Evolutionary conservation across 1,284 basidiomycete genomes (phyloP).

Genomic region (Moesziomyces sp.): DNA sequence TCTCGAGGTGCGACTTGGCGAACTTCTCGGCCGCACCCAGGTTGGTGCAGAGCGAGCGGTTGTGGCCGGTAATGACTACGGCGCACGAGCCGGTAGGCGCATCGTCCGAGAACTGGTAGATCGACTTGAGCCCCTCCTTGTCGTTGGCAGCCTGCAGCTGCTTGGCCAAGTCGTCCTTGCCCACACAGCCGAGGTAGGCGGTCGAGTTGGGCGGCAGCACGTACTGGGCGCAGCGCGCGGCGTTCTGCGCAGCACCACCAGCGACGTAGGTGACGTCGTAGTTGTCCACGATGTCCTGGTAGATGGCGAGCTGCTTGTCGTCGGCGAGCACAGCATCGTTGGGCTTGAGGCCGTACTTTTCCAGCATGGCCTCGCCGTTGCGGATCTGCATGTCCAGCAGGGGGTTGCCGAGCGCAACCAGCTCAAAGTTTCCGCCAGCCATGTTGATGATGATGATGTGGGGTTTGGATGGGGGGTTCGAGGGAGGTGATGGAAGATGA

Average conservation of each 20-base stretch:
- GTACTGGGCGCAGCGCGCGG: slow-evolving; percentile 91
- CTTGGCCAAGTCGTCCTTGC: slow-evolving; percentile 87
- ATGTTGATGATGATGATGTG: slow-evolving; percentile 17
- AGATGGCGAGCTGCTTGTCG: slow-evolving; percentile 80
- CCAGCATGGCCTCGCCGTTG: slow-evolving; percentile 82
- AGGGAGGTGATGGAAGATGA: slow-evolving; percentile 1
- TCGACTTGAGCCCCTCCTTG: slow-evolving; percentile 87
- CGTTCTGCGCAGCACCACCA: slow-evolving; percentile 95
- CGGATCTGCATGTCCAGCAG: slow-evolving; percentile 70
- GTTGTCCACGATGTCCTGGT: slow-evolving; percentile 85
- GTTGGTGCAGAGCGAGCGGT: slow-evolving; percentile 93
- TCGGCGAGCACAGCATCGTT: slow-evolving; percentile 97
- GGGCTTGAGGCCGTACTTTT: slow-evolving; percentile 90
- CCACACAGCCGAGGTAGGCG: slow-evolving; percentile 94
- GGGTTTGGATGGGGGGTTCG: background rate
- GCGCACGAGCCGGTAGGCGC: slow-evolving; percentile 96
- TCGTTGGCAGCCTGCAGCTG: slow-evolving; percentile 92
- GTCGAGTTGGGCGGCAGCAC: slow-evolving; percentile 79
- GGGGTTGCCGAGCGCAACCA: slow-evolving; percentile 67
- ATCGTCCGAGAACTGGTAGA: slow-evolving; percentile 87
- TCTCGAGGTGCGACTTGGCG: slow-evolving; percentile 80
- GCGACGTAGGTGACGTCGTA: slow-evolving; percentile 89
- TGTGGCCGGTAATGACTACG: slow-evolving; percentile 91
- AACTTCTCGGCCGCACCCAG: slow-evolving; percentile 91
- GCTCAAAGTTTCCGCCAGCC: slow-evolving; percentile 60